These are phyloP conservation scores for Trichoderma gracile DNA, from an alignment of 2,329 filamentous ascomycete genomes.

Conservation along the genomic window DNA sequence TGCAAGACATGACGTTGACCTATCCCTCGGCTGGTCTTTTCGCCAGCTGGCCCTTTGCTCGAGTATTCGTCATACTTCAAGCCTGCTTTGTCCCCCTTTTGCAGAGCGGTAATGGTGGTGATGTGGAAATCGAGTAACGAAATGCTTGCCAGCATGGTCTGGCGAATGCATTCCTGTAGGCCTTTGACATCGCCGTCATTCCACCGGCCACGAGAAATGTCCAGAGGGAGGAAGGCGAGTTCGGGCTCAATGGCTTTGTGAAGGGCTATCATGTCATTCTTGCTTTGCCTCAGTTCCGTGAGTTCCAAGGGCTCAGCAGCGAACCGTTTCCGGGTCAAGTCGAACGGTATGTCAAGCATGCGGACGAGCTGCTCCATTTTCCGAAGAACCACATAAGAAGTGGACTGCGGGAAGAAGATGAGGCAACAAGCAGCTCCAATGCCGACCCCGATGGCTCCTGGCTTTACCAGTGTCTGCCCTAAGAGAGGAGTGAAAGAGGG, in stretches of 20 bases:
- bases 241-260: conserved; percentile 44
- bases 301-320: conserved; percentile 31
- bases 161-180: conserved; percentile 41
- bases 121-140: conserved; percentile 49
- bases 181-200: conserved; percentile 44
- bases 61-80: not conserved
- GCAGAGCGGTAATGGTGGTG: conserved; percentile 25
- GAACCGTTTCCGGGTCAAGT: conserved; percentile 34
- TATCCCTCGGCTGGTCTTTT: conserved; percentile 27
- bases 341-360: conserved; percentile 38
- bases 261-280: conserved; percentile 35
- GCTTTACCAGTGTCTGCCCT: conserved; percentile 44
- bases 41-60: conserved; percentile 18
- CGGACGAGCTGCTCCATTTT: conserved; percentile 37
- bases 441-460: conserved; percentile 48
- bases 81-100: conserved; percentile 29
- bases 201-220: conserved; percentile 50
- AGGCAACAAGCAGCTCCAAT: conserved; percentile 47
- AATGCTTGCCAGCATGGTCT: conserved; percentile 39
- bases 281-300: conserved; percentile 35
- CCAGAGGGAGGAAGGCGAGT: conserved; percentile 48
- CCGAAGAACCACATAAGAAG: conserved; percentile 46
- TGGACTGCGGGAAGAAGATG: conserved; percentile 52
- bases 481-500: conserved; percentile 45
- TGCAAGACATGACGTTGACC: conserved; percentile 37